These are phyloP conservation scores for Elsinoe fawcettii DNA, from an alignment of 2,329 filamentous ascomycete genomes.

Conservation along the genomic window DNA sequence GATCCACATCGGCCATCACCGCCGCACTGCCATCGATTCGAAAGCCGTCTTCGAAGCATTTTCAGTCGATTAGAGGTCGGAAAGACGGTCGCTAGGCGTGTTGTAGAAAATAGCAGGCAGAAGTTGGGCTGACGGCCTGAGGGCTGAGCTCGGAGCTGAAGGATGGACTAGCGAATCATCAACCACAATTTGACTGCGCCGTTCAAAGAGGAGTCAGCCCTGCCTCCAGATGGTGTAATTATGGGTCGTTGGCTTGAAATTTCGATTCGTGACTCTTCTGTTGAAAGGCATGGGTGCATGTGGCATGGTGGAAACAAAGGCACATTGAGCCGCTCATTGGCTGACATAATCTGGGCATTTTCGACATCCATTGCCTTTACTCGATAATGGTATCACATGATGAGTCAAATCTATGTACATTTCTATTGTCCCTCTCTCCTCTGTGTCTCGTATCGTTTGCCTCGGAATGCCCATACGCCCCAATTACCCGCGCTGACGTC, in stretches of 20 bases:
- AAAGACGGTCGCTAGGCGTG: neutral
- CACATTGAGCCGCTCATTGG: constrained; percentile 1
- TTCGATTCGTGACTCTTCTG: neutral
- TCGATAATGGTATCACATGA: neutral
- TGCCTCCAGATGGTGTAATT: neutral
- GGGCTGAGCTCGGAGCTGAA: neutral
- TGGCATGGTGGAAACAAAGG: neutral
- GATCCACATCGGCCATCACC: neutral
- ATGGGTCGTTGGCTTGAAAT: neutral
- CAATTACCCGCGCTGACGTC: constrained; percentile 94
- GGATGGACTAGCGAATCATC: neutral
- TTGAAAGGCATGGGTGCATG: neutral
- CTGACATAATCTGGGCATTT: neutral
- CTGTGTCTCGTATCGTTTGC: constrained; percentile 76
- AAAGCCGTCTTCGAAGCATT: neutral
- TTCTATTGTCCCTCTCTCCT: constrained; percentile 13
- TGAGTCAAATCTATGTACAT: constrained; percentile 13
- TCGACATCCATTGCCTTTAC: neutral
- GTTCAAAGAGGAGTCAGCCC: neutral
- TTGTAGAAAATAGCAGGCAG: neutral
- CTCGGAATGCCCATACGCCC: constrained; percentile 94
- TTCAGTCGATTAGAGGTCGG: neutral
- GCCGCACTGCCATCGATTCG: neutral
- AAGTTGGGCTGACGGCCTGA: neutral
- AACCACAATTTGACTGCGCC: neutral